Base-by-base conservation (phyloP, 306 rosid species). In the Castanea crenata region DNA sequence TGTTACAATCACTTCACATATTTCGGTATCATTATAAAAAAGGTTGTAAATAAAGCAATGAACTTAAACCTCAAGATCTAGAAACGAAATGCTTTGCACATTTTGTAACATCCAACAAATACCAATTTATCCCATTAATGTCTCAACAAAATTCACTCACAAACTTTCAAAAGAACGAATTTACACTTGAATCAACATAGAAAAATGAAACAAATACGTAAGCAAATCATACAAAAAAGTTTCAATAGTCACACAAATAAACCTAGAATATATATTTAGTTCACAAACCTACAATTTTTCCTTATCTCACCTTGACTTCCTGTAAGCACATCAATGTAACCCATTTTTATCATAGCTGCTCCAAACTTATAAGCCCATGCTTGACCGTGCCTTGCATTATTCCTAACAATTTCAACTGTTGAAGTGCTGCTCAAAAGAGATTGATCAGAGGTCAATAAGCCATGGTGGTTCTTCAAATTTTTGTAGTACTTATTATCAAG, bases 291-390 rank as follows among this genome's bases (percentile, higher is more conserved):
- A 12, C 44, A 64, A 16, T 64, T 64, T 12, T 64, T 29, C 58
- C 76, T 55, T 18, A 71, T 46, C 59, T 49, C 75, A 11, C 75
- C 58, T 20, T 71, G 61, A 2, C 58, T 71, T 21, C 75, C 61
- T 9, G 34, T 5, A 11, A 71, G 57, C 20, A 71, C 58, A 5
- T 71, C 58, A 71, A 46, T 71, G 27, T 5, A 7, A 71, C 74
- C 74, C 74, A 44, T 71, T 49, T 71, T 71, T n/a, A 71, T 59
- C 75, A 71, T 71, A 20, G 75, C 75, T 41, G 56, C 58, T 3
- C 20, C 75, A 46, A 71, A 71, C 14, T 71, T 71, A 16, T 49
- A 20, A 11, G 58, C 58, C 75, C 58, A 71, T 18, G 34, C 32
- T 0, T 16, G 32, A 51, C 4, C 19, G 1, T 71, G 5, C 3